phyloP scores from a whole-genome alignment of 2,329 filamentous ascomycete species.

The Lasiodiplodia hormozganensis region DNA sequence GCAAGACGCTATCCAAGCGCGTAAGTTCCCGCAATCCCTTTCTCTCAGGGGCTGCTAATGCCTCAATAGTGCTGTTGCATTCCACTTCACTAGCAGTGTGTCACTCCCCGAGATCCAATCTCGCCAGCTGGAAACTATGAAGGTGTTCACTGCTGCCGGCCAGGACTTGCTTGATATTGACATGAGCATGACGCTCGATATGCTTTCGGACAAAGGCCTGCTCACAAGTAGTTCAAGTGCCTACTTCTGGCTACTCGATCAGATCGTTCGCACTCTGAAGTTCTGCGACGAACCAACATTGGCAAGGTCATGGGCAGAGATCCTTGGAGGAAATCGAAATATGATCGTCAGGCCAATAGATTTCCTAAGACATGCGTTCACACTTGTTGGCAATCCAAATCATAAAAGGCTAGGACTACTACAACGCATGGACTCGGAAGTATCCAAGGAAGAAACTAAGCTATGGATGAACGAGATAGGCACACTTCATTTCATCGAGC shows the following conservation, averaged over 20 bases:
- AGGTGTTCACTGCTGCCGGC: not conserved
- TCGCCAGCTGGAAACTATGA: not conserved
- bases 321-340: not conserved
- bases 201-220: rapidly evolving
- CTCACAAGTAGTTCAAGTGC: no score
- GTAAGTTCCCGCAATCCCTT: not conserved
- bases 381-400: not conserved
- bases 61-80: not conserved
- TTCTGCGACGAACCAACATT: not conserved
- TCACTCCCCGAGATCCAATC: not conserved
- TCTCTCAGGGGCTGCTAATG: not conserved
- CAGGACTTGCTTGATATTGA: not conserved
- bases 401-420: not conserved
- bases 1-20: rapidly evolving
- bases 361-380: not conserved
- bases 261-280: not conserved
- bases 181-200: rapidly evolving
- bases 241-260: not conserved
- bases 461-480: not conserved
- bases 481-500: not conserved
- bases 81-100: not conserved
- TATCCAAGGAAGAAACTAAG: not conserved
- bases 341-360: rapidly evolving
- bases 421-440: rapidly evolving
- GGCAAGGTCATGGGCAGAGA: not conserved